Conservation (phyloP, 2,329 filamentous ascomycete genomes). For the Beauveria asiatica region DNA sequence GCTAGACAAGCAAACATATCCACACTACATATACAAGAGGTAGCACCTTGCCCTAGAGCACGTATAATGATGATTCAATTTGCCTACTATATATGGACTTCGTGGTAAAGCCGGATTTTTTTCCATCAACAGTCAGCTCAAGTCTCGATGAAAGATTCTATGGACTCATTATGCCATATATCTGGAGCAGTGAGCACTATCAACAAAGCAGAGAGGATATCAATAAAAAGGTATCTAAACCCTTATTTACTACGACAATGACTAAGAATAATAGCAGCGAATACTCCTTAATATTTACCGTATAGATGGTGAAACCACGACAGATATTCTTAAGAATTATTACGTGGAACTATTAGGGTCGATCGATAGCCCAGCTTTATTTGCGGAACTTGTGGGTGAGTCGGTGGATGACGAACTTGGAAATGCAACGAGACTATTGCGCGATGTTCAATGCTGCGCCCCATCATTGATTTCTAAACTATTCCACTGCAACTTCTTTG, state of each 20-base stretch:
- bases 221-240: not conserved
- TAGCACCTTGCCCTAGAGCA: too few species aligned
- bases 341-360: not conserved
- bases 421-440: not conserved
- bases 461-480: not conserved
- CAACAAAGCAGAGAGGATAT: not conserved
- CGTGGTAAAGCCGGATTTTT: not conserved
- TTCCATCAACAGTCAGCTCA: not conserved
- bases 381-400: not conserved
- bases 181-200: not conserved
- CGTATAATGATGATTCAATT: too few species aligned
- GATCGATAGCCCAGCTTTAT: not conserved
- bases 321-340: not conserved
- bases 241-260: not conserved
- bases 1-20: too few species aligned
- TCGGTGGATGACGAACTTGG: not conserved
- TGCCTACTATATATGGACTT: too few species aligned
- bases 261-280: not conserved
- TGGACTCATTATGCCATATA: not conserved
- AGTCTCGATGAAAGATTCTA: not conserved
- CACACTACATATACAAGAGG: too few species aligned
- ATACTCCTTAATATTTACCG: too few species aligned
- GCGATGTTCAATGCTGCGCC: not conserved
- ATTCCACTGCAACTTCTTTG: not conserved
- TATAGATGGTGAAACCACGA: not conserved